Evolutionary conservation across 495 filamentous ascomycete species (phyloP), one percentile per base, ranked within the genome.

Genomic region (Beverwykella pulmonaria): DNA sequence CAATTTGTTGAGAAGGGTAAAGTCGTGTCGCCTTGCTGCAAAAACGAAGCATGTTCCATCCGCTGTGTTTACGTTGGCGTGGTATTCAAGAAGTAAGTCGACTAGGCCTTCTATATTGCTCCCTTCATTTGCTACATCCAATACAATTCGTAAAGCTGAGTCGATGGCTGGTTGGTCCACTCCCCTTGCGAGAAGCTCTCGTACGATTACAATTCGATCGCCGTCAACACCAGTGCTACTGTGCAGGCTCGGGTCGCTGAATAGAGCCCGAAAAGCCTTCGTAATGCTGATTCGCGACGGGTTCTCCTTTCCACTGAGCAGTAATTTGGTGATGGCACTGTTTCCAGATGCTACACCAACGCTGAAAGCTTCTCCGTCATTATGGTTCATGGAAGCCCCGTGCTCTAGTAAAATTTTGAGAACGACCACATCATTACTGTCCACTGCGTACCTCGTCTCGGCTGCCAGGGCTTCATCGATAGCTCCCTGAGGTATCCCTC

Each of bases 141-240:
- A 49, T 2, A 63, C 53, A n/a, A 29, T 55, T 8, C 62, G 62
- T 17, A 70, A 34, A 5, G 57, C 62, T 2, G 52, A 65, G 26
- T 70, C 62, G 22, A 70, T 67, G 20, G 63, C 57, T 1, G 58
- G 53, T 63, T 70, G 68, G 2, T 70, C 62, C 9, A 70, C 68
- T 14, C 57, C 63, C 14, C 27, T 20, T 22, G 17, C 2, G 15
- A 70, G 58, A 10, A 70, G 58, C 14, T 66, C 41, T 52, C 23
- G 22, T 27, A 57, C 53, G 20, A 70, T 53, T 20, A 53, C 25
- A 26, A 54, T 2, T n/a, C 4, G 12, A n/a, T 30, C 39, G 25
- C 39, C 19, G n/a, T 25, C 9, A 1, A 6, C n/a, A 1, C 0
- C 17, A 27, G 22, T 49, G 15, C 19, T 52, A 17, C 49, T 2